Base-by-base conservation (phyloP, 176 grass and related monocot species). In the Oryza officinalis region DNA sequence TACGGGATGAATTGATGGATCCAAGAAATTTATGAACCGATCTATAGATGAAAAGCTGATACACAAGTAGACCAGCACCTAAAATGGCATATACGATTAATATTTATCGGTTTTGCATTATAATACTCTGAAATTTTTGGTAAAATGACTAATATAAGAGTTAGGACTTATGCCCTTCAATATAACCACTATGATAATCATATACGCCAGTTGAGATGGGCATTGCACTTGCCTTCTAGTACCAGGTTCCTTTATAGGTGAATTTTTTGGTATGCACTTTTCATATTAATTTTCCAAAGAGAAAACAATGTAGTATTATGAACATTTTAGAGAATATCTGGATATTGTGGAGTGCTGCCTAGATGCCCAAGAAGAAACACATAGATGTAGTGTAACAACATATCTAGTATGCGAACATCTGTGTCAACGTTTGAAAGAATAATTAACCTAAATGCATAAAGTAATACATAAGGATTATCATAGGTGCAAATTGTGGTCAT, bases 31-130 rank as follows among this genome's bases (percentile, higher is more conserved):
- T 94, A 68, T 88, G 41, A 4, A 95, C 37, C 75, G 54, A 73
- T 66, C 85, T 87, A 49, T 95, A 98, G 71, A 91, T 37, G 57
- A 95, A 80, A 27, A 98, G 75, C 76, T 98, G 96, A 74, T 88
- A 98, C 28, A 90, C 57, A 67, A 98, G 82, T 81, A 98, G 87
- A 83, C 73, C 64, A 31, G 22, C 71, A 64, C 95, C 95, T 98
- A 54, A 65, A 54, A 20, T 75, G 30, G 2, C 57, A 61, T 25
- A 61, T 57, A 6, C 22, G 22, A 25, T 61, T 61, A 61, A 11
- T 61, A 4, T 10, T 23, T 2, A 2, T 17, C 2, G 47, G 3
- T 22, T 54, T 54, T 54, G 6, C 18, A 25, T 61, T 61, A 61
- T 61, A 57, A 0, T 22, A 8, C 52, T 57, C 37, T 70, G 13